These are phyloP conservation scores for Mucor indicus DNA, from an alignment of 371 early-diverging fungal genomes.

Conservation along the genomic window DNA sequence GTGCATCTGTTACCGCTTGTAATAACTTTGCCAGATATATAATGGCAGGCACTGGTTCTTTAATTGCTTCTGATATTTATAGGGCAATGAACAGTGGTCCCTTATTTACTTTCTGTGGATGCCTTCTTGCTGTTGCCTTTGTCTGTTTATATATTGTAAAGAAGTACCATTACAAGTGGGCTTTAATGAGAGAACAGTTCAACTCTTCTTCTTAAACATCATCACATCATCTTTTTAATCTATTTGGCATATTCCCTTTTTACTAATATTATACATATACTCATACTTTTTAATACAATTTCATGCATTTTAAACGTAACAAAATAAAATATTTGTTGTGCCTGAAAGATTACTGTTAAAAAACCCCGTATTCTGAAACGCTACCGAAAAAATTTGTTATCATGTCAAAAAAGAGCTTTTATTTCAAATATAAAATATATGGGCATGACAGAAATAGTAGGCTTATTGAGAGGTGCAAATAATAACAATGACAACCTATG, in stretches of 20 bases:
- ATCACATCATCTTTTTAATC: too few relatives aligned
- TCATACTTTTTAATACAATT: not conserved
- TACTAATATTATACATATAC: not conserved
- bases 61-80: slow-evolving; percentile 30
- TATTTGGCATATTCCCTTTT: too few relatives aligned
- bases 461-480: not conserved
- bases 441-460: not conserved
- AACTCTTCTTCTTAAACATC: too few relatives aligned
- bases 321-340: not conserved
- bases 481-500: not conserved
- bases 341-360: too few relatives aligned
- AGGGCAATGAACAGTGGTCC: slow-evolving; percentile 24
- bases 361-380: too few relatives aligned
- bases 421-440: too few relatives aligned
- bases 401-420: too few relatives aligned
- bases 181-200: slow-evolving; percentile 3
- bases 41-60: slow-evolving; percentile 38
- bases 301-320: not conserved
- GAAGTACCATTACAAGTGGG: slow-evolving; percentile 23
- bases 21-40: slow-evolving; percentile 42
- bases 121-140: slow-evolving; percentile 7
- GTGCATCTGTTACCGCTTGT: slow-evolving; percentile 50
- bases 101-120: slow-evolving; percentile 21
- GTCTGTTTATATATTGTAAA: slow-evolving; percentile 14
- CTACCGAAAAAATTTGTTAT: too few relatives aligned